phyloP scores from a whole-genome alignment of 2,329 filamentous ascomycete species.

The Tolypocladium paradoxum region DNA sequence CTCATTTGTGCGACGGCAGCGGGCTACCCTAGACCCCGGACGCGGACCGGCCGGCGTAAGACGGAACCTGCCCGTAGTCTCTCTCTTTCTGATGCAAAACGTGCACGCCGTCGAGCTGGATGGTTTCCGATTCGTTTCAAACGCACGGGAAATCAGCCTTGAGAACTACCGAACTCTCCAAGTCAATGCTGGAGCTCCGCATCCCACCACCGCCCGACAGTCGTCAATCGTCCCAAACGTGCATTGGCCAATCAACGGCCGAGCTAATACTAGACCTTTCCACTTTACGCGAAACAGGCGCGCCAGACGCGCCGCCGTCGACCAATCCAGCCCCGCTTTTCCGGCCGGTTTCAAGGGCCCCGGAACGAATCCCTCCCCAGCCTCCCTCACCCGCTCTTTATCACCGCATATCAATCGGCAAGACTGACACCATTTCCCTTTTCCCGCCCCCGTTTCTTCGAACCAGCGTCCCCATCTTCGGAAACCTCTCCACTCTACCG shows the following conservation, averaged over 20 bases:
- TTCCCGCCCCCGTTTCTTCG: background rate
- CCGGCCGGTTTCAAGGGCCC: background rate
- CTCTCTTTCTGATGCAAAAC: no score
- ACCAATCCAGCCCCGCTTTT: background rate
- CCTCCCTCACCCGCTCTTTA: background rate
- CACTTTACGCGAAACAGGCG: constrained; percentile 20
- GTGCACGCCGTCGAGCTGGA: no score
- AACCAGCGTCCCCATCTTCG: background rate
- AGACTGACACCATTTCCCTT: background rate
- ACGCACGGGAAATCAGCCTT: no score
- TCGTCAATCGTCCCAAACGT: background rate
- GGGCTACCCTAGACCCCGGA: no score
- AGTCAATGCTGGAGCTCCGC: background rate
- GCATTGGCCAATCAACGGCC: background rate
- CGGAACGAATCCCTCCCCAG: background rate
- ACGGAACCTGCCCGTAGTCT: no score
- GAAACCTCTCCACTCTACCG: background rate
- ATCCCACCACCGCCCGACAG: background rate
- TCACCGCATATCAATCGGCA: background rate
- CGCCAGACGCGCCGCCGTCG: constrained; percentile 6
- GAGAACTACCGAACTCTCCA: no score
- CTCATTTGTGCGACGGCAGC: no score
- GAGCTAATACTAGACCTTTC: background rate
- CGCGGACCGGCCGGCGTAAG: no score
- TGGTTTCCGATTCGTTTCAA: no score